Conservation (phyloP, 371 early-diverging fungal genomes). For the Mycotypha africana region DNA sequence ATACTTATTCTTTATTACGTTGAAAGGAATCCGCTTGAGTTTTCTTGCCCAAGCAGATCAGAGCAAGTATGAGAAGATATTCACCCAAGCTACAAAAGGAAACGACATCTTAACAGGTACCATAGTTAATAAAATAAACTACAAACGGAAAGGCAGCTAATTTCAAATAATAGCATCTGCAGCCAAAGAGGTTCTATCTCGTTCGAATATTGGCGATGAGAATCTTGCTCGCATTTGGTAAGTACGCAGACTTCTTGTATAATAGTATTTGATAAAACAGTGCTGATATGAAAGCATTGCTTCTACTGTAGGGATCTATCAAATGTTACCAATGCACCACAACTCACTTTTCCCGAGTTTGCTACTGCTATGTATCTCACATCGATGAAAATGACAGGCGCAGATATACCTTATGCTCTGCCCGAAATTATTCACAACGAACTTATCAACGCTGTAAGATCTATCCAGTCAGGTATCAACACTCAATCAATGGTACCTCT, state of each 20-base stretch:
- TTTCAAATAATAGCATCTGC: slow-evolving; percentile 24
- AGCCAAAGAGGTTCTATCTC: slow-evolving; percentile 39
- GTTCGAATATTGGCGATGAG: slow-evolving; percentile 37
- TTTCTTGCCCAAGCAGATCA: slow-evolving; percentile 43
- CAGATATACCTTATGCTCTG: slow-evolving; percentile 32
- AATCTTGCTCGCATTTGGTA: slow-evolving; percentile 47
- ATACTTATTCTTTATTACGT: too few species aligned
- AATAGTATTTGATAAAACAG: not conserved
- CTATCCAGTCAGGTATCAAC: slow-evolving; percentile 15
- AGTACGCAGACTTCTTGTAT: not conserved
- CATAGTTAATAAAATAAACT: too few species aligned
- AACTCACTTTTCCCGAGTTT: slow-evolving; percentile 53
- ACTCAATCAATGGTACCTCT: not conserved
- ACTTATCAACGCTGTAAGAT: slow-evolving; percentile 12
- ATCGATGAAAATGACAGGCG: slow-evolving; percentile 44
- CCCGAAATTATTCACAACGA: slow-evolving; percentile 26
- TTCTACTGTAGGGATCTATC: slow-evolving; percentile 52
- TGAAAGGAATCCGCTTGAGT: slow-evolving; percentile 37
- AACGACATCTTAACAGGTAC: slow-evolving; percentile 32
- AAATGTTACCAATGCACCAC: slow-evolving; percentile 40
- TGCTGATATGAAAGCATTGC: not conserved
- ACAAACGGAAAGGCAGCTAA: too few species aligned
- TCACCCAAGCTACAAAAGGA: slow-evolving; percentile 30
- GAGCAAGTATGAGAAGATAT: slow-evolving; percentile 37
- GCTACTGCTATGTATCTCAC: slow-evolving; percentile 57